Evolutionary conservation across 441 rosid genomes (phyloP).

Genomic region (Arabidopsis hybrid): DNA sequence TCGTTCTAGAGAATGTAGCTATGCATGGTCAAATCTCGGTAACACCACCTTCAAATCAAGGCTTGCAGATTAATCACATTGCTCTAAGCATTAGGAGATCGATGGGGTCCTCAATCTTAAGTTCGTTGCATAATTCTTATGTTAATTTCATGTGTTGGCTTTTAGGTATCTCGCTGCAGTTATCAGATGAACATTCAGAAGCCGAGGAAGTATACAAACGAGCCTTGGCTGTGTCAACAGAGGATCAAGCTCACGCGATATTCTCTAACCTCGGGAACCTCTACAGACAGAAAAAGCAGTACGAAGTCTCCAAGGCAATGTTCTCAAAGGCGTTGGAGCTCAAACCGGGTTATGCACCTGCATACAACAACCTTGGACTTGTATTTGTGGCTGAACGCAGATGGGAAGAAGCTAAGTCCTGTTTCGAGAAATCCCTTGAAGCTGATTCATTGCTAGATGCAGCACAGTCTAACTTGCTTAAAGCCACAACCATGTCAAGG

Average conservation of each 20-base stretch:
- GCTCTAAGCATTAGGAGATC: not conserved
- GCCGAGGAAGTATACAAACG: slow-evolving; percentile 86
- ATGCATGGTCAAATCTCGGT: slow-evolving; percentile 95
- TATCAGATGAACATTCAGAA: slow-evolving; percentile 68
- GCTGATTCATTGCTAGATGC: slow-evolving; percentile 88
- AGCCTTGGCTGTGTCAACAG: slow-evolving; percentile 69
- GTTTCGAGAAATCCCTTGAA: slow-evolving; percentile 72
- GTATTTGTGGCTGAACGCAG: slow-evolving; percentile 85
- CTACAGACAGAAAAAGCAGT: slow-evolving; percentile 77
- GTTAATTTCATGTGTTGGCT: slow-evolving; percentile 23
- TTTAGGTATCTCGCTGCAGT: slow-evolving; percentile 80
- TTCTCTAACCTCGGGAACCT: slow-evolving; percentile 94
- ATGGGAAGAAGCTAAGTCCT: slow-evolving; percentile 90
- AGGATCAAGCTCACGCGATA: slow-evolving; percentile 70
- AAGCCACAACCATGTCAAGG: slow-evolving; percentile 63
- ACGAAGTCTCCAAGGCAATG: slow-evolving; percentile 92
- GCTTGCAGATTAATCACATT: not conserved
- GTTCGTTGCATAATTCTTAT: slow-evolving; percentile 3
- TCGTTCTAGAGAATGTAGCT: slow-evolving; percentile 69
- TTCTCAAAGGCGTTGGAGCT: slow-evolving; percentile 83
- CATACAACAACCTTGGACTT: slow-evolving; percentile 91
- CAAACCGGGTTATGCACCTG: slow-evolving; percentile 91
- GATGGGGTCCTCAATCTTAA: not conserved
- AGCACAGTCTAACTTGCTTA: slow-evolving; percentile 84
- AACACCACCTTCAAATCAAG: slow-evolving; percentile 15